phyloP scores from a whole-genome alignment of 2,329 filamentous ascomycete species.

The Nemania abortiva region DNA sequence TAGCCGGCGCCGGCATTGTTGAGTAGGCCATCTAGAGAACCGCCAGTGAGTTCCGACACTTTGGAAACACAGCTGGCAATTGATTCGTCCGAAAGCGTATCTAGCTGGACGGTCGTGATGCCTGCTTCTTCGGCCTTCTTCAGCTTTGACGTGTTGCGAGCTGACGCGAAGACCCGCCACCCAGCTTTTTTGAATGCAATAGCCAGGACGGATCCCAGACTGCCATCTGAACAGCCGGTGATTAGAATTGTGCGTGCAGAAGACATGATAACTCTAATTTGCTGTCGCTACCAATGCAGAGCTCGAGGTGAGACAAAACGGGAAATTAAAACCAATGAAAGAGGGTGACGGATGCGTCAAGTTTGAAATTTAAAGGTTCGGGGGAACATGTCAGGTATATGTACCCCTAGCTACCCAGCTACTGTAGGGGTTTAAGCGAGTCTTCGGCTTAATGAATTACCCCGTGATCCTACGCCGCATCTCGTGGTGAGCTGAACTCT shows the following conservation, averaged over 20 bases:
- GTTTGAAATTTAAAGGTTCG: too few species aligned
- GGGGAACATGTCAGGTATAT: too few species aligned
- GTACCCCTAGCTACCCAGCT: too few species aligned
- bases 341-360: too few species aligned
- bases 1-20: conserved; percentile 57
- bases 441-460: too few species aligned
- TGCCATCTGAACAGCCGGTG: conserved; percentile 53
- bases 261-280: neutral
- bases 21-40: conserved; percentile 58
- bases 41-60: conserved; percentile 48
- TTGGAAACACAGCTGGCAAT: conserved; percentile 1
- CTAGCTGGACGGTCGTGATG: conserved; percentile 1
- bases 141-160: conserved; percentile 52
- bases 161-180: conserved; percentile 57
- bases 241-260: conserved; percentile 32
- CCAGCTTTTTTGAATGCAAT: conserved; percentile 53
- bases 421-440: too few species aligned
- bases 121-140: neutral
- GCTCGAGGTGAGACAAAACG: too few species aligned
- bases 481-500: neutral
- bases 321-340: too few species aligned
- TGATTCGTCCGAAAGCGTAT: conserved; percentile 9
- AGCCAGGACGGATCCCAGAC: conserved; percentile 57
- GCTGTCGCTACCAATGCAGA: too few species aligned
- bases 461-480: too few species aligned